Percentiles rank a stretch among this genome's conserved stretches.
phyloP scores from a whole-genome alignment of 1,284 basidiomycete species.

The Mrakiaceae sp. region DNA sequence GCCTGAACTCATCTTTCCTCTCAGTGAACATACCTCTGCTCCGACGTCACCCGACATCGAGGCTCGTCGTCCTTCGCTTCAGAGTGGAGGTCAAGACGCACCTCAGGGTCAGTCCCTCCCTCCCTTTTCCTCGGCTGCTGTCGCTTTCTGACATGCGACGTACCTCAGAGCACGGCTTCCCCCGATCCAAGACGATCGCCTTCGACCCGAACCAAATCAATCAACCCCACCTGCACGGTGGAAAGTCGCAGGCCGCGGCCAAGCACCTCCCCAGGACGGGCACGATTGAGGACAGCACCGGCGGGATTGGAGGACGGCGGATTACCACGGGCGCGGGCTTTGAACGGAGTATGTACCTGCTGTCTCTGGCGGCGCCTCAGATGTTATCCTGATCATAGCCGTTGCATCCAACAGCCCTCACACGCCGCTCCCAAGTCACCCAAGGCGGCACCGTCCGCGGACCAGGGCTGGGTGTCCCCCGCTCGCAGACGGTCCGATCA shows the following conservation, averaged over 20 bases:
- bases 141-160: too few relatives aligned
- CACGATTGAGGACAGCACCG: conserved; percentile 46
- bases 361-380: too few relatives aligned
- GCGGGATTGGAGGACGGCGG: conserved; percentile 21
- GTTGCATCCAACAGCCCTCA: not conserved
- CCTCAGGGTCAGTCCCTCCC: too few relatives aligned
- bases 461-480: conserved; percentile 1
- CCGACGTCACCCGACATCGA: too few relatives aligned
- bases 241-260: conserved; percentile 9
- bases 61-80: too few relatives aligned
- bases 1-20: too few relatives aligned
- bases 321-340: conserved; percentile 8
- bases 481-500: conserved; percentile 3
- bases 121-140: too few relatives aligned
- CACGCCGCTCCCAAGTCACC: conserved; percentile 10
- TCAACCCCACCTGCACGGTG: conserved; percentile 5
- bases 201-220: conserved; percentile 16
- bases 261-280: conserved; percentile 42
- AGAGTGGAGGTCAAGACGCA: too few relatives aligned
- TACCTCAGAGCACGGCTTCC: not conserved
- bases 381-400: not conserved
- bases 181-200: conserved; percentile 18
- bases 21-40: too few relatives aligned
- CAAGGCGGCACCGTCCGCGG: conserved; percentile 18
- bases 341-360: conserved; percentile 10